phyloP scores from a whole-genome alignment of 1,284 basidiomycete species.

The Pseudozyma flocculosa region DNA sequence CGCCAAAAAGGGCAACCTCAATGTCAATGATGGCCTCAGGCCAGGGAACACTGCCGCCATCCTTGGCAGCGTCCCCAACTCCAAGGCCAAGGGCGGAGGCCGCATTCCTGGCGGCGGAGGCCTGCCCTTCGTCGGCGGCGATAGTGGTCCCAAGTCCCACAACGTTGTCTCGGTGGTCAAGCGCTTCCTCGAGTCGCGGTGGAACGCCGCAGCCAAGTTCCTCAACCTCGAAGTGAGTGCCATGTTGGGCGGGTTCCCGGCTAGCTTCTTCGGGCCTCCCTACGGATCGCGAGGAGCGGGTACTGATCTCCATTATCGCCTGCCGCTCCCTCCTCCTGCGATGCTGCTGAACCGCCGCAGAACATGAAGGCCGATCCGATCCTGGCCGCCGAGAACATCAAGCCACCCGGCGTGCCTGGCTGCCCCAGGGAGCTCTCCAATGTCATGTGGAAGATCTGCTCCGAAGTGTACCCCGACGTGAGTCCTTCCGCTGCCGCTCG shows the following conservation, averaged over 20 bases:
- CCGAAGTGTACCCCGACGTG: slow-evolving; percentile 74
- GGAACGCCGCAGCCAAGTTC: slow-evolving; percentile 62
- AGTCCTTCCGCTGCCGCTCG: slow-evolving; percentile 18
- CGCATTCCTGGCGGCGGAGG: slow-evolving; percentile 35
- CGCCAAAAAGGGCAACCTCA: slow-evolving; percentile 23
- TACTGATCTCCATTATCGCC: not conserved
- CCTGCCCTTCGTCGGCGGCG: slow-evolving; percentile 22
- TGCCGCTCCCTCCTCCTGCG: not conserved
- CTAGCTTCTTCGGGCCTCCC: no score
- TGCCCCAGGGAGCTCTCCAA: slow-evolving; percentile 69
- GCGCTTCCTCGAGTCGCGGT: slow-evolving; percentile 44
- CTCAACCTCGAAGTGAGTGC: slow-evolving; percentile 67
- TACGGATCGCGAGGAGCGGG: no score
- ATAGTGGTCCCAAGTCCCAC: slow-evolving; percentile 34
- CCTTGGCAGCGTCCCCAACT: slow-evolving; percentile 28
- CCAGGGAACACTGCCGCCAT: slow-evolving; percentile 26
- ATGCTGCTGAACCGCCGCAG: slow-evolving; percentile 42
- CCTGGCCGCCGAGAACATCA: slow-evolving; percentile 68
- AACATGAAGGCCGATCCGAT: slow-evolving; percentile 71
- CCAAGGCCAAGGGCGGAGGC: slow-evolving; percentile 31
- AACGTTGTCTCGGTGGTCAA: slow-evolving; percentile 38
- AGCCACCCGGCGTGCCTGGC: slow-evolving; percentile 68
- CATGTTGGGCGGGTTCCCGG: no score
- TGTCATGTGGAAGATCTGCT: slow-evolving; percentile 81
- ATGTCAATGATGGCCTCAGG: slow-evolving; percentile 31